A percentile compares a stretch with the other conserved stretches of the same genome.
Conservation (phyloP, 768 basidiomycete species). For the Holtermannia corniformis region DNA sequence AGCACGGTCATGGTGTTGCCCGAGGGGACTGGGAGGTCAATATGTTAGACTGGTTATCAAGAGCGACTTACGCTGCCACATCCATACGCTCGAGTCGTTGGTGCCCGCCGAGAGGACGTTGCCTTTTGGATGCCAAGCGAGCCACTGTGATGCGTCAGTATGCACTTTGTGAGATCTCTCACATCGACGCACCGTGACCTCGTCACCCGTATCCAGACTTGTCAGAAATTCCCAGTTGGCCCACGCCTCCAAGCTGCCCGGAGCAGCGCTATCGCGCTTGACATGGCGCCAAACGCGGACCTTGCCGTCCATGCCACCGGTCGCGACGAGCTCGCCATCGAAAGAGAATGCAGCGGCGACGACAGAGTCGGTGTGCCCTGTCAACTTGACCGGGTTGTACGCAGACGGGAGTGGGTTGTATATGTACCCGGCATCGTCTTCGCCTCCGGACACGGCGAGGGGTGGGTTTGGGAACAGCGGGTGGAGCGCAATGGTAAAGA, state of each 20-base stretch:
- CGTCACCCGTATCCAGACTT: constrained; percentile 85
- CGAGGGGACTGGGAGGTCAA: constrained; percentile 62
- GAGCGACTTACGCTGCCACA: constrained; percentile 75
- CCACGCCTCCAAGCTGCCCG: constrained; percentile 47
- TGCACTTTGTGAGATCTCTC: neutral
- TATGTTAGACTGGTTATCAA: neutral
- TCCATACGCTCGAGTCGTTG: constrained; percentile 87
- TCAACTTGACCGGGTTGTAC: constrained; percentile 50
- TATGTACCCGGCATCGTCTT: constrained; percentile 89
- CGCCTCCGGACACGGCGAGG: constrained; percentile 82
- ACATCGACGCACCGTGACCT: constrained; percentile 75
- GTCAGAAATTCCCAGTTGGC: constrained; percentile 89
- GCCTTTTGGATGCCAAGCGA: constrained; percentile 95
- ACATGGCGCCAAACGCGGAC: constrained; percentile 85
- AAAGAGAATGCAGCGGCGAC: constrained; percentile 64
- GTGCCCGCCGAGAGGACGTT: constrained; percentile 78
- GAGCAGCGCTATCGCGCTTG: constrained; percentile 46
- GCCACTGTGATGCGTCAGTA: constrained; percentile 53
- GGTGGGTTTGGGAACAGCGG: constrained; percentile 57
- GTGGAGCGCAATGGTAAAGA: constrained; percentile 76
- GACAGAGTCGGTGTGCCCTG: constrained; percentile 90
- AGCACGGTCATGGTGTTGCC: constrained; percentile 95
- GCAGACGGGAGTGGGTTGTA: constrained; percentile 43
- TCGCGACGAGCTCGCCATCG: constrained; percentile 87
- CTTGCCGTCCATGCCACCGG: constrained; percentile 96